Evolutionary conservation across 805 yeast genomes (phyloP).

Genomic region (Candida ovalis): DNA sequence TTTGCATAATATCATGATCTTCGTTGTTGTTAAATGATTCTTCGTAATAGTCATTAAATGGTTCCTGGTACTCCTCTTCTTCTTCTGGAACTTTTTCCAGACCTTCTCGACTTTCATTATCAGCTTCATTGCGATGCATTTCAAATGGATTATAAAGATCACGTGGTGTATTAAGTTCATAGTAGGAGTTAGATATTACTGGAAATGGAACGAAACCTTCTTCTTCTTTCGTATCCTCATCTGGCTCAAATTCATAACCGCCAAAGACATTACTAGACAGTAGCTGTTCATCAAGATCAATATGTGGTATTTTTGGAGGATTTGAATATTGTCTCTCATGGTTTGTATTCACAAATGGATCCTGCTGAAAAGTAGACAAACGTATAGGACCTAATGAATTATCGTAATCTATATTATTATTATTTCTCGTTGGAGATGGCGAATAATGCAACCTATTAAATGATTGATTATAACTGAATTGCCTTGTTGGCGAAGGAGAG

Average conservation of each 20-base stretch:
- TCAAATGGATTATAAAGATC: constrained; percentile 30
- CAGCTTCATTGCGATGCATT: constrained; percentile 22
- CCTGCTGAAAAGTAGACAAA: constrained; percentile 12
- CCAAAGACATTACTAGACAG: constrained; percentile 16
- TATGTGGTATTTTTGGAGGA: constrained; percentile 4
- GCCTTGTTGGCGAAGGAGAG: constrained; percentile 17
- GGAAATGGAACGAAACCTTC: constrained; percentile 35
- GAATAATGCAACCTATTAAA: constrained; percentile 17
- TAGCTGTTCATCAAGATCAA: neutral
- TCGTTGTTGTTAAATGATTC: neutral
- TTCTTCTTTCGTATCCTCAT: constrained; percentile 8
- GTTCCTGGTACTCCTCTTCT: constrained; percentile 5
- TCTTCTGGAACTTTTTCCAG: constrained; percentile 5
- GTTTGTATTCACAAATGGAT: constrained; percentile 2
- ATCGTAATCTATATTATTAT: neutral
- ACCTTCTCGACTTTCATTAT: constrained; percentile 18
- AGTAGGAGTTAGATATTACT: constrained; percentile 29
- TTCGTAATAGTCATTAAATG: constrained; percentile 1
- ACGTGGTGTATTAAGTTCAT: constrained; percentile 29
- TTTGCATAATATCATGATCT: neutral
- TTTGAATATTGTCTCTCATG: neutral
- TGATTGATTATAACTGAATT: constrained; percentile 16
- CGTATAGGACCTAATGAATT: constrained; percentile 5
- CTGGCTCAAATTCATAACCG: constrained; percentile 23
- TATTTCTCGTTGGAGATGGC: constrained; percentile 18